These are phyloP conservation scores for Eimeria sp. DNA, from an alignment of 169 alveolate species.

Conservation along the genomic window DNA sequence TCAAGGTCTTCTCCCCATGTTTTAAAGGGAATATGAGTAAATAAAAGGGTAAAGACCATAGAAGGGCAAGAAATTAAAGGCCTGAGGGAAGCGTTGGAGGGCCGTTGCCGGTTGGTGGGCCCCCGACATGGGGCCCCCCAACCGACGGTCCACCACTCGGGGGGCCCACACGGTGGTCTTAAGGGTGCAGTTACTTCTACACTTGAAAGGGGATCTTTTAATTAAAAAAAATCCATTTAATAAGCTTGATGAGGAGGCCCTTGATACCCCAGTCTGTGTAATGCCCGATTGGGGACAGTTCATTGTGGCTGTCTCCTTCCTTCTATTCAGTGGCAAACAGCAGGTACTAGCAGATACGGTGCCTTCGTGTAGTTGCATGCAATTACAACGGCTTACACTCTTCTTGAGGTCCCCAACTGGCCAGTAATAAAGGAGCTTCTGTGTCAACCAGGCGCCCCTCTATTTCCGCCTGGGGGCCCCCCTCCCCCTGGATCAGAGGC, in stretches of 20 bases:
- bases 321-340: background rate
- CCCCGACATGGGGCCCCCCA: slow-evolving; percentile 16
- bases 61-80: background rate
- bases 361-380: background rate
- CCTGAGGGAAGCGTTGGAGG: background rate
- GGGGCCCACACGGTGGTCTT: background rate
- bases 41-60: background rate
- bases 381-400: background rate
- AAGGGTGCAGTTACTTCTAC: background rate
- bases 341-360: background rate
- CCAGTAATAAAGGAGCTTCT: background rate
- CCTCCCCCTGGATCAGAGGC: background rate
- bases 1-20: background rate
- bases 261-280: background rate
- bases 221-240: too few relatives aligned
- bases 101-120: background rate
- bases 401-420: background rate
- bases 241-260: background rate
- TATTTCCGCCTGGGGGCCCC: background rate
- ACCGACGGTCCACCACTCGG: background rate
- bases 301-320: background rate
- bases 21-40: background rate
- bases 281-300: background rate
- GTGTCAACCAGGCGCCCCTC: too few relatives aligned
- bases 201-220: background rate